Base-by-base conservation (phyloP, 331 rosid species). In the Quercus phellos region DNA sequence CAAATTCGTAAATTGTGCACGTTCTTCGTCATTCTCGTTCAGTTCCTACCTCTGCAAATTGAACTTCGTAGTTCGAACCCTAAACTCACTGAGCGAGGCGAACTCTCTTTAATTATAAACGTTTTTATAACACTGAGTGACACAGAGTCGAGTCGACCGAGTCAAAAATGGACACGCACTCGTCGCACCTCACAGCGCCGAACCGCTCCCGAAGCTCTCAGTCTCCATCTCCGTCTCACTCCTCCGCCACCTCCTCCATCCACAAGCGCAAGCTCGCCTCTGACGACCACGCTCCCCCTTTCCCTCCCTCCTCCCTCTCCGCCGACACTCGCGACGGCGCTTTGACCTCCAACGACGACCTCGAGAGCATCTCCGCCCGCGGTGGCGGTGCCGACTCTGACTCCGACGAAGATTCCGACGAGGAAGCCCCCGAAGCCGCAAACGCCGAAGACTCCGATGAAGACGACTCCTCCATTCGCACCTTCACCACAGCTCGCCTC, bases 321-420 rank as follows among this genome's bases (percentile, higher is more conserved):
- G 92, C 98, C 21, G 97, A 92, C 82, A 91, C 97, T 0, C 95
- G 98, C 66, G 98, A 95, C 82, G 99, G 97, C 46, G 93, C 97
- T 1, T 69, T 94, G 68, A 94, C 98, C 21, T 87, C 98, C 73
- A 95, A 91, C 42, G 99, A 95, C 78, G 98, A 93, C 73, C 97
- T 95, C 68, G 97, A 93, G 86, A 95, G 99, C 88, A 95, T 95
- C 43, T 95, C 99, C 19, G 96, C 92, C 26, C 90, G 97, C 2
- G 94, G 98, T 4, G 86, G 86, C 9, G 91, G 84, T 12, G 91
- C 87, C 12, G 94, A 85, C 74, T 85, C 89, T 6, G 89, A 88
- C 6, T 84, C 93, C 68, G 97, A 93, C 53, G 97, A 90, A 0
- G 94, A 92, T 29, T 93, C 98, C 21, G 97, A 88, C 68, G 97